phyloP scores from a whole-genome alignment of 768 basidiomycete species.

The Amanita rubescens region DNA sequence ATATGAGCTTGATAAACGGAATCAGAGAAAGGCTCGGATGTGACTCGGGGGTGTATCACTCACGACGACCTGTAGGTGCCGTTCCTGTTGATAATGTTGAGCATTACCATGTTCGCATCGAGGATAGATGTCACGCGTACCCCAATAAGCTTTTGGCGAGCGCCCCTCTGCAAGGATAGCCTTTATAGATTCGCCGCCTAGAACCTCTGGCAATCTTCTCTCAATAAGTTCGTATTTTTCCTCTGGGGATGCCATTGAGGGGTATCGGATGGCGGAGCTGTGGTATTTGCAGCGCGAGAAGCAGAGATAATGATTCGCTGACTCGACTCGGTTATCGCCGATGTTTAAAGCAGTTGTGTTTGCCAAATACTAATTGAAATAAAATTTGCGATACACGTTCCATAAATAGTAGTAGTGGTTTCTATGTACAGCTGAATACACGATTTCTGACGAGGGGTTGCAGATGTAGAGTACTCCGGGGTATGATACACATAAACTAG shows the following conservation, averaged over 20 bases:
- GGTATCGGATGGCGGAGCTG: background rate
- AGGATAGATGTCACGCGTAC: constrained; percentile 34
- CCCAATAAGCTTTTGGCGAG: constrained; percentile 87
- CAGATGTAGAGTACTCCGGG: background rate
- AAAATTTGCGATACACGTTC: no score
- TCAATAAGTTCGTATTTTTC: constrained; percentile 79
- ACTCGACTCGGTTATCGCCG: constrained; percentile 11
- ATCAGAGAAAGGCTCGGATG: background rate
- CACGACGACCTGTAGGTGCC: constrained; percentile 91
- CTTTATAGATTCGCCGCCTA: constrained; percentile 81
- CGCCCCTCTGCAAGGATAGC: constrained; percentile 70
- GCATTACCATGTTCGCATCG: constrained; percentile 6
- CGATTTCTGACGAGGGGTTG: background rate
- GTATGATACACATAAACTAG: constrained; percentile 8
- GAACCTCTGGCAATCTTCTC: constrained; percentile 76
- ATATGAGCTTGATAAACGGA: constrained; percentile 66
- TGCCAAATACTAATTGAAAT: no score
- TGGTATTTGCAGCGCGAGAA: background rate
- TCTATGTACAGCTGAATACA: no score
- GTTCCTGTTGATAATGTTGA: constrained; percentile 49
- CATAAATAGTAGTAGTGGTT: no score
- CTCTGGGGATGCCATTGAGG: constrained; percentile 30
- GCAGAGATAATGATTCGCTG: constrained; percentile 7
- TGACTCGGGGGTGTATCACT: constrained; percentile 21
- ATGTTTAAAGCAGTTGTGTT: background rate